Conservation (phyloP, 352 stramenopile species). For the Pythium folliculosum region DNA sequence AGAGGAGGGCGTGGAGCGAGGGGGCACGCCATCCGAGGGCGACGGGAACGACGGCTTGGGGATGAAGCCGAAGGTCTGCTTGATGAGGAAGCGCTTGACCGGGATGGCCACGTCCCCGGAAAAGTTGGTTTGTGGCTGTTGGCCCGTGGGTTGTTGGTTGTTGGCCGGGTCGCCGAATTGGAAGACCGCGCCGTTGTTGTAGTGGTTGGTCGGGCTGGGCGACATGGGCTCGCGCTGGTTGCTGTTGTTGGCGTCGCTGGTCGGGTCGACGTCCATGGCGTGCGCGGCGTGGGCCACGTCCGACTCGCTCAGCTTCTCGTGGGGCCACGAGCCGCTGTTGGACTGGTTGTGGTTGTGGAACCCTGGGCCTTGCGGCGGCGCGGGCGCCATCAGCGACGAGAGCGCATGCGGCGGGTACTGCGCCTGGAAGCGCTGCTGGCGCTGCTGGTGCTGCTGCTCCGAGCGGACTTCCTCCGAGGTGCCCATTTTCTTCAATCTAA, state of each 20-base stretch:
- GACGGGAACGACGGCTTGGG: slow-evolving; percentile 43
- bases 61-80: slow-evolving; percentile 63
- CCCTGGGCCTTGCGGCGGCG: not conserved
- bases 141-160: slow-evolving; percentile 8
- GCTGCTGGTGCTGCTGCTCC: slow-evolving; percentile 12
- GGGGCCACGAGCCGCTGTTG: slow-evolving; percentile 14
- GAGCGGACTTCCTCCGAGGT: slow-evolving; percentile 22
- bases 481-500: slow-evolving; percentile 17
- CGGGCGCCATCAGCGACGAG: not conserved
- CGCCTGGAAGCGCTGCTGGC: slow-evolving; percentile 5
- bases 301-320: slow-evolving; percentile 28
- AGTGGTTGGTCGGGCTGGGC: slow-evolving; percentile 21
- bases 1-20: slow-evolving; percentile 21
- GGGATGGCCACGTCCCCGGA: slow-evolving; percentile 15
- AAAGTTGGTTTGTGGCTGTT: not conserved
- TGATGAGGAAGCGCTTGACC: slow-evolving; percentile 56
- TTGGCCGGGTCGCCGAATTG: slow-evolving; percentile 20
- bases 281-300: slow-evolving; percentile 13
- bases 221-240: slow-evolving; percentile 9
- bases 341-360: slow-evolving; percentile 12
- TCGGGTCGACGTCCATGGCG: slow-evolving; percentile 29
- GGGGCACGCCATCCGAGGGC: slow-evolving; percentile 27
- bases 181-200: slow-evolving; percentile 14
- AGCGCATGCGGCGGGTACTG: slow-evolving; percentile 1
- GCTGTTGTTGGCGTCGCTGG: slow-evolving; percentile 12